Percentiles rank a stretch among this genome's conserved stretches.
phyloP scores from a whole-genome alignment of 2,329 filamentous ascomycete species.

The Atkinsonella texensis region DNA sequence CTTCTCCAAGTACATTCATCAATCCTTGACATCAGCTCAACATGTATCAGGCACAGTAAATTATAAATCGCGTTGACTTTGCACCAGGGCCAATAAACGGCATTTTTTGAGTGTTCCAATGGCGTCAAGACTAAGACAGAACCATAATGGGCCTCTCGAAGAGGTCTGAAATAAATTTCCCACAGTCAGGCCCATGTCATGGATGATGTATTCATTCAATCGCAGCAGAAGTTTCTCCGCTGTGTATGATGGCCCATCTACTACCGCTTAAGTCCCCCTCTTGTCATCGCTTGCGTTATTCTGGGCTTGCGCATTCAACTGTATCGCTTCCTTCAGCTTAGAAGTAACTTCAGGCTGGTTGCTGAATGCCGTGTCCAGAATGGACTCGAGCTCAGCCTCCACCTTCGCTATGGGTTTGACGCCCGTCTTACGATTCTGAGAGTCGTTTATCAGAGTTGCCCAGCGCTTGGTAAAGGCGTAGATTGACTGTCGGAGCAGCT shows the following conservation, averaged over 20 bases:
- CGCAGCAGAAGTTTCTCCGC: neutral
- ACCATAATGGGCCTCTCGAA: too few species aligned
- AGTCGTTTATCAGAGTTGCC: constrained; percentile 38
- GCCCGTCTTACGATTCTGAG: constrained; percentile 33
- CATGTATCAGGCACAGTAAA: too few species aligned
- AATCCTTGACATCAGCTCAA: too few species aligned
- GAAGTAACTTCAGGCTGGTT: constrained; percentile 46
- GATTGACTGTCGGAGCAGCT: constrained; percentile 49
- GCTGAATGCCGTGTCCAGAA: constrained; percentile 46
- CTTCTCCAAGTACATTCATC: too few species aligned
- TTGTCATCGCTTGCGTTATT: constrained; percentile 29
- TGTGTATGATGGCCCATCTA: neutral
- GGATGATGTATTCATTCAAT: neutral
- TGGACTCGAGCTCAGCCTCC: constrained; percentile 42
- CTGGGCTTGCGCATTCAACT: constrained; percentile 42
- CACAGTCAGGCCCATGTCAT: neutral
- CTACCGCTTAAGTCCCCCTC: constrained; percentile 16
- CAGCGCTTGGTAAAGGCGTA: constrained; percentile 51
- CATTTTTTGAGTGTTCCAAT: too few species aligned
- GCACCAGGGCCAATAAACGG: too few species aligned
- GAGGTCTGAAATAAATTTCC: too few species aligned
- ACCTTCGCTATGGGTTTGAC: constrained; percentile 39
- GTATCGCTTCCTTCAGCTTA: constrained; percentile 50
- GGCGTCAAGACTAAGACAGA: too few species aligned
- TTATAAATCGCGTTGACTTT: too few species aligned